These are phyloP conservation scores for Dendrobium huoshanense DNA, from an alignment of 106 monocot genomes.

Conservation along the genomic window DNA sequence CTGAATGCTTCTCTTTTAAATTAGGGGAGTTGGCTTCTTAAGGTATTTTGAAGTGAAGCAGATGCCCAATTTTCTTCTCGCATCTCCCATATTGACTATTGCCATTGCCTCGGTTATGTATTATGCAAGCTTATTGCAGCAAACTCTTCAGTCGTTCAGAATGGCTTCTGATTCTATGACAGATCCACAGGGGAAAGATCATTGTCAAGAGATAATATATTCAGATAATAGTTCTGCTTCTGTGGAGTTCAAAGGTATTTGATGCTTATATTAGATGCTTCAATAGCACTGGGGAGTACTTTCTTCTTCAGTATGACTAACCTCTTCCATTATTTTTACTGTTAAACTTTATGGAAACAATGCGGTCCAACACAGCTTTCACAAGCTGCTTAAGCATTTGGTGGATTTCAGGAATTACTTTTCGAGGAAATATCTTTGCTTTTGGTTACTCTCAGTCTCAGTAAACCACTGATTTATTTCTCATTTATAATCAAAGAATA, in stretches of 20 bases:
- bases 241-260: conserved; percentile 23
- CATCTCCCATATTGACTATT: conserved; percentile 70
- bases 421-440: neutral
- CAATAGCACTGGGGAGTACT: neutral
- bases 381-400: neutral
- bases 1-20: neutral
- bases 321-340: neutral
- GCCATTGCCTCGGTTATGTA: conserved; percentile 56
- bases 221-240: conserved; percentile 8
- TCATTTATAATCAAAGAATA: neutral
- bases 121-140: conserved; percentile 33
- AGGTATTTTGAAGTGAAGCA: conserved; percentile 94
- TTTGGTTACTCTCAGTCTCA: neutral
- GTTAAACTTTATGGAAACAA: neutral
- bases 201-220: conserved; percentile 15
- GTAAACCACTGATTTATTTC: neutral
- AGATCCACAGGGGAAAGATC: conserved; percentile 7
- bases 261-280: neutral
- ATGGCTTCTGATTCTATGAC: conserved; percentile 1
- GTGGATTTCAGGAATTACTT: neutral
- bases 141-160: conserved; percentile 27
- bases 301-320: neutral
- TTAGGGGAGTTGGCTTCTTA: conserved; percentile 95
- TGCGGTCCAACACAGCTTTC: neutral
- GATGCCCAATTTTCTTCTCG: conserved; percentile 93